Percentiles rank a stretch among this genome's conserved stretches.
Evolutionary conservation across 2,329 filamentous ascomycete genomes (phyloP).

Genomic region (Aspergillus fijiensis): DNA sequence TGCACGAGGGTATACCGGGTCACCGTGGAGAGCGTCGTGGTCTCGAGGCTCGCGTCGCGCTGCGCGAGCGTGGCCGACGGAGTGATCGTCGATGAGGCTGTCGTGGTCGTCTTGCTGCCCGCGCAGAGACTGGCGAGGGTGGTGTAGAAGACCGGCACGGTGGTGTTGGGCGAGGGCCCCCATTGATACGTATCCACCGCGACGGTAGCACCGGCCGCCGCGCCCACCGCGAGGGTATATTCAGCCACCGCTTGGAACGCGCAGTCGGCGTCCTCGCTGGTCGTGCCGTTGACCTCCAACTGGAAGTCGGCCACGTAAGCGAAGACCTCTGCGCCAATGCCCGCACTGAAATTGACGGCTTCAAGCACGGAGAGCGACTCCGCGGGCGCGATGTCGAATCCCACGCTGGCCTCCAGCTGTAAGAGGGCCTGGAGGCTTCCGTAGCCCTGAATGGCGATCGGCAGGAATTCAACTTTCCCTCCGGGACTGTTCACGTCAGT

Average conservation of each 20-base stretch:
- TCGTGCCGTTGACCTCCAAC: not conserved
- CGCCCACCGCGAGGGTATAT: constrained; percentile 10
- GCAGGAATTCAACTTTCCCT: constrained; percentile 8
- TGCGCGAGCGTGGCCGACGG: not conserved
- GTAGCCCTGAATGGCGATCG: constrained; percentile 4
- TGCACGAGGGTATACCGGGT: constrained; percentile 4
- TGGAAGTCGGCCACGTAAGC: constrained; percentile 9
- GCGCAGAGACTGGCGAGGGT: constrained; percentile 9
- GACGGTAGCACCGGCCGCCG: constrained; percentile 8
- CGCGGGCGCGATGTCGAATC: not conserved
- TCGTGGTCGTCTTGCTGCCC: not conserved
- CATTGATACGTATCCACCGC: constrained; percentile 10
- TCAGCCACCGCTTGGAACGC: constrained; percentile 5
- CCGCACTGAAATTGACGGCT: not conserved
- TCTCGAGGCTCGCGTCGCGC: not conserved
- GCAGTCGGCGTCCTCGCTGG: not conserved
- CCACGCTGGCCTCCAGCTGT: constrained; percentile 7
- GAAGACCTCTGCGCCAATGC: constrained; percentile 1
- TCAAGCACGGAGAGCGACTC: not conserved
- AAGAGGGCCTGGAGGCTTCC: constrained; percentile 6
- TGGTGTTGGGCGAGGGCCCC: constrained; percentile 4
- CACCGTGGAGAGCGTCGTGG: not conserved
- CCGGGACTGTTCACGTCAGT: constrained; percentile 1
- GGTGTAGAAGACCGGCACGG: constrained; percentile 8
- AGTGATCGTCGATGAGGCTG: not conserved